Evolutionary conservation across 768 basidiomycete species (phyloP).

Genomic region (Leccinellum rugosiceps): DNA sequence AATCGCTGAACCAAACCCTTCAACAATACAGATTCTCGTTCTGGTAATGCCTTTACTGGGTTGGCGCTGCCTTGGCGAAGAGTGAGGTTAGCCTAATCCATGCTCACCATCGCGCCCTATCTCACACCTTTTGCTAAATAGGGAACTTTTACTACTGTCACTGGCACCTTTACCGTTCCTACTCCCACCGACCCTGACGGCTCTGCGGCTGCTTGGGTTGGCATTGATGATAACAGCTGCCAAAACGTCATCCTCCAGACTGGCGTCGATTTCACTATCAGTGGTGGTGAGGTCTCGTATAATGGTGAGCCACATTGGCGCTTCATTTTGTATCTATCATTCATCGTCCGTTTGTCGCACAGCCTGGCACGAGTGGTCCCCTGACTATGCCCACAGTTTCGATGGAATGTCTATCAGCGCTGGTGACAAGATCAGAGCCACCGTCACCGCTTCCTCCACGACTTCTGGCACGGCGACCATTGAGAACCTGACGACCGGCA

Average conservation of each 20-base stretch:
- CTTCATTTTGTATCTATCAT: background rate
- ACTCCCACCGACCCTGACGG: background rate
- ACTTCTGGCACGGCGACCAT: background rate
- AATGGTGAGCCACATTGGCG: background rate
- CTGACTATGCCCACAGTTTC: background rate
- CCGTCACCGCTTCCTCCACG: background rate
- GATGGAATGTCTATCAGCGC: background rate
- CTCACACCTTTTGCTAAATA: background rate
- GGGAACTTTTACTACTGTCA: background rate
- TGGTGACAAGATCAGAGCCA: background rate
- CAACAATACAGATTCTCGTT: background rate
- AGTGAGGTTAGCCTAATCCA: too few species aligned
- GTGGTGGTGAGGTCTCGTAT: background rate
- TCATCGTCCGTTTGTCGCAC: background rate
- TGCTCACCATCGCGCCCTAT: too few species aligned
- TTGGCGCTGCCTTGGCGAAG: background rate
- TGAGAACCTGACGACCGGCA: background rate
- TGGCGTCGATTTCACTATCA: background rate
- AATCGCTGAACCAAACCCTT: conserved; percentile 8
- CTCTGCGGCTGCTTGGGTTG: background rate
- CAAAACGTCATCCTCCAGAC: background rate
- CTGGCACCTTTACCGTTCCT: background rate
- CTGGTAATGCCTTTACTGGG: conserved; percentile 9
- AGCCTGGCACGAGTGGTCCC: background rate
- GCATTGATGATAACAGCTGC: background rate